phyloP scores from a whole-genome alignment of 2,329 filamentous ascomycete species.

The Nannizziopsis barbatae region DNA sequence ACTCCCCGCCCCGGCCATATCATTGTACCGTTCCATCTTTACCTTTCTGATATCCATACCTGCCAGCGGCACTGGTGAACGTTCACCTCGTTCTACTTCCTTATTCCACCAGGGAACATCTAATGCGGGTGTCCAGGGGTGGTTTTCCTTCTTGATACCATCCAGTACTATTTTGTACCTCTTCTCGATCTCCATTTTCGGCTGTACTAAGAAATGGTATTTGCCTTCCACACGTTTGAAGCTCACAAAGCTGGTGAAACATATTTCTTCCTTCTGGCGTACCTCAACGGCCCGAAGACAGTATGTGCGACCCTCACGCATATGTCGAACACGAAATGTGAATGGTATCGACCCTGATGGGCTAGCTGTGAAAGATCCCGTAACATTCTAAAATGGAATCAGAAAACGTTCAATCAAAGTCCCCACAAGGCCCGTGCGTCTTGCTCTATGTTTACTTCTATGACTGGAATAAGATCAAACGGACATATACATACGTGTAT shows the following conservation, averaged over 20 bases:
- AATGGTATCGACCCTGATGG: slow-evolving; percentile 41
- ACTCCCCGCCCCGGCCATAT: slow-evolving; percentile 19
- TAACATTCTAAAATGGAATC: slow-evolving; percentile 35
- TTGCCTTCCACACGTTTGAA: slow-evolving; percentile 39
- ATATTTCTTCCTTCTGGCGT: slow-evolving; percentile 38
- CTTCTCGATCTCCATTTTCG: slow-evolving; percentile 20
- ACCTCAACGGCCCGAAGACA: slow-evolving; percentile 44
- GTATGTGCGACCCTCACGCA: slow-evolving; percentile 44
- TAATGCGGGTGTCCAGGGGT: slow-evolving; percentile 25
- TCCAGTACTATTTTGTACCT: slow-evolving; percentile 24
- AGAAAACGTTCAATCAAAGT: not conserved
- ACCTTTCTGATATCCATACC: slow-evolving; percentile 42
- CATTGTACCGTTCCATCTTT: slow-evolving; percentile 43
- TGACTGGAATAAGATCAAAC: not conserved
- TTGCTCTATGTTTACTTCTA: not conserved
- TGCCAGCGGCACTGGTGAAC: slow-evolving; percentile 26
- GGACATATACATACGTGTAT: slow-evolving; percentile 37
- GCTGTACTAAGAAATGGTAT: slow-evolving; percentile 24
- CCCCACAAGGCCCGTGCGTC: not conserved
- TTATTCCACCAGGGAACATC: slow-evolving; percentile 31
- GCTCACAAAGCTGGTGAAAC: slow-evolving; percentile 43
- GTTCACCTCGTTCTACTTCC: slow-evolving; percentile 20
- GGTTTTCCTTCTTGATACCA: slow-evolving; percentile 24
- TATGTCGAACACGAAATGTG: slow-evolving; percentile 40
- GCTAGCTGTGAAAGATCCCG: slow-evolving; percentile 42